These are phyloP conservation scores for Solanum sitiens DNA, from an alignment of 257 asterid genomes.

Conservation along the genomic window DNA sequence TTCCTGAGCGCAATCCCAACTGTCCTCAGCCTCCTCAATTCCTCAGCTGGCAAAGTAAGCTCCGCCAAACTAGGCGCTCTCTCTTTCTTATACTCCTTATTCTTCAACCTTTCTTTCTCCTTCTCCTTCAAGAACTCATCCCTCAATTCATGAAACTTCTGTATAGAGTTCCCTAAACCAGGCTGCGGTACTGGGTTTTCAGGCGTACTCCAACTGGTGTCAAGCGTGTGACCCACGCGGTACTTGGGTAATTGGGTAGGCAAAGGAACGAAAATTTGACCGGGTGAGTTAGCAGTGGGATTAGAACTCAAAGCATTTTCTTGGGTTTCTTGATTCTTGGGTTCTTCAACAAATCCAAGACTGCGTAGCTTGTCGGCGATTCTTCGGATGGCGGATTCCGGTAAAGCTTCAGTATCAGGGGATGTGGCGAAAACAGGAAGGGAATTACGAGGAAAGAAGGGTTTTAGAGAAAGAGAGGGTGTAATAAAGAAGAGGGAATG, in stretches of 20 bases:
- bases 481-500: constrained; percentile 6
- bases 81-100: constrained; percentile 24
- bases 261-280: constrained; percentile 73
- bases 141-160: constrained; percentile 53
- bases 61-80: constrained; percentile 73
- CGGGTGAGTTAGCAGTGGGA: constrained; percentile 43
- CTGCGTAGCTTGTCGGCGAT: constrained; percentile 85
- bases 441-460: constrained; percentile 2
- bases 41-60: constrained; percentile 48
- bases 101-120: constrained; percentile 59
- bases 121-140: constrained; percentile 41
- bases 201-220: constrained; percentile 94
- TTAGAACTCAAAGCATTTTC: background rate
- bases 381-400: constrained; percentile 67
- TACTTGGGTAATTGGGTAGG: constrained; percentile 61
- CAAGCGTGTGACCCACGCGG: constrained; percentile 88
- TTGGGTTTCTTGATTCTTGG: constrained; percentile 7
- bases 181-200: constrained; percentile 79
- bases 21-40: constrained; percentile 62
- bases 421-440: constrained; percentile 15
- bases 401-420: constrained; percentile 19
- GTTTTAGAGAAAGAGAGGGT: background rate
- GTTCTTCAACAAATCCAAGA: constrained; percentile 74
- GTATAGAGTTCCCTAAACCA: constrained; percentile 63
- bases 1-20: constrained; percentile 54